Evolutionary conservation across 1,284 basidiomycete genomes (phyloP), one percentile per base, ranked within the genome.

Genomic region (Rhodotorula sp.): DNA sequence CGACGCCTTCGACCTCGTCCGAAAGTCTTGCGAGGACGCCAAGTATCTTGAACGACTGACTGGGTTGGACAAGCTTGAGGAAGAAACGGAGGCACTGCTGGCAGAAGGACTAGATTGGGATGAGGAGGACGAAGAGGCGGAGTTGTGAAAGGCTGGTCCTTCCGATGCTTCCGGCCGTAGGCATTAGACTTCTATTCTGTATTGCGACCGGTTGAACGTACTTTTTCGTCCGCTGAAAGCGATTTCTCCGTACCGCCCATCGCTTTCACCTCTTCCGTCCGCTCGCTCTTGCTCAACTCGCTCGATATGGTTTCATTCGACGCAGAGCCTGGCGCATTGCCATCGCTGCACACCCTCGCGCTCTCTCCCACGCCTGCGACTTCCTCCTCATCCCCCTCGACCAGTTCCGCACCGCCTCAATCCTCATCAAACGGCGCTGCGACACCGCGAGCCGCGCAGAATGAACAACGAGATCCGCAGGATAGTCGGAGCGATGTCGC

Each of bases 11-110:
- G 84, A 83, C 13, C 89, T 97, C 87, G 80, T 98, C 8, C 78
- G 89, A 28, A 82, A 85, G 64, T 94, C 89, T 0, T 95, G 94
- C 81, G 92, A 94, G 73, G 92, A 96, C 72, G 81, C 85, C 24
- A n/a, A 56, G 24, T 28, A 56, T n/a, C 66, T 68, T 53, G 67
- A 68, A 22, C 40, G 60, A 37, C n/a, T 71, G 8, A 68, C 67
- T 4, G 70, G 70, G 20, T 54, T 71, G 6, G 66, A 67, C 64
- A 68, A 68, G 58, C 57, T 71, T 26, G 67, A 61, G 30, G 58
- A 61, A 31, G 70, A 71, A 67, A 68, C 60, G 16, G 70, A 68
- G 64, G 48, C 30, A 62, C 44, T 68, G 64, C 55, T 71, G 48
- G 64, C 64, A 1, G 59, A 62, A 16, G 62, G 62, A 4, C 53